Evolutionary conservation across 257 asterid species (phyloP), one percentile per base, ranked within the genome.

Genomic region (Ligustrum vulgare): DNA sequence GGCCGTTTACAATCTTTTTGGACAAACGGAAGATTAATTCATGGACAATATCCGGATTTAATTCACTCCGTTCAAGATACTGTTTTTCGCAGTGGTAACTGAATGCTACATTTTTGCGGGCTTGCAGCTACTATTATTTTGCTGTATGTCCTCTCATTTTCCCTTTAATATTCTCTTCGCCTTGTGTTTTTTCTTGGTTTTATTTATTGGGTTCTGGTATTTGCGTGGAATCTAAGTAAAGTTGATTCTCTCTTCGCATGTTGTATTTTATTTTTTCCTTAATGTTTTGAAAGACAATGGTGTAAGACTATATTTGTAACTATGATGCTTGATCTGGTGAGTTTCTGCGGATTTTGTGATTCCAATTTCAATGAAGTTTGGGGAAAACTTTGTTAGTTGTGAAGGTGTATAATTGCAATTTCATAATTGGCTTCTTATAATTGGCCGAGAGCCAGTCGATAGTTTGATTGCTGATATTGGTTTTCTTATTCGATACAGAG

Each of bases 211-310:
- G 64, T 56, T 56, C 31, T 56, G 37, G 72, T 35, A 34, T 72
- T 83, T 82, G 90, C 90, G 88, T 87, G 88, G 87, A 80, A 80
- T 78, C 69, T 82, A 80, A 82, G 90, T 78, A 23, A 79, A 60
- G 32, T 60, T 60, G 67, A 60, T 60, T 60, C 67, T 25, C 18
- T 60, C 18, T 25, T 22, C 31, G 32, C 10, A 16, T 11, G 2
- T 60, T 25, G 16, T 10, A 16, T 25, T 25, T 25, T 1, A 8
- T 60, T 60, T 9, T 58, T 18, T 54, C 5, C 25, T 16, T 54
- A 54, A 4, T 18, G 20, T 9, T 16, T 54, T n/a, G 63, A 54
- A 54, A 54, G 25, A 54, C n/a, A n/a, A 54, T 54, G 63, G 23
- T 54, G 10, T n/a, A n/a, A 54, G 28, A n/a, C 63, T 54, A 5